A percentile compares a stretch with the other conserved stretches of the same genome.
These are phyloP conservation scores for Populus tremula DNA, from an alignment of 345 rosid genomes.

Conservation along the genomic window DNA sequence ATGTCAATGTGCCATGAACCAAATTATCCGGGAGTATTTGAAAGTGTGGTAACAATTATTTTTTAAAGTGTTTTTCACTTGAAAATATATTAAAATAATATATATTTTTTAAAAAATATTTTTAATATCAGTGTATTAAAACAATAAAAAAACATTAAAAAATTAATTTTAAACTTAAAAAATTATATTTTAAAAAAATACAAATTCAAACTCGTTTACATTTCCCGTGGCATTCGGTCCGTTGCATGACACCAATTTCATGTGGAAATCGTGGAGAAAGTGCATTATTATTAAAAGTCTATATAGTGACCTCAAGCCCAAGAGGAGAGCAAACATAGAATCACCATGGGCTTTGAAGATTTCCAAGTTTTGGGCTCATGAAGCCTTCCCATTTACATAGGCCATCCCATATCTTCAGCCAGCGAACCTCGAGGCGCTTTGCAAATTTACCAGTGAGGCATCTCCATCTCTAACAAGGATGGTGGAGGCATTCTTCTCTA, in stretches of 20 bases:
- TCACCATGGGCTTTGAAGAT: background rate
- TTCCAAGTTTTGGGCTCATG: background rate
- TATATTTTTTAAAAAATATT: too few relatives aligned
- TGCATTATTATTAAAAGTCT: background rate
- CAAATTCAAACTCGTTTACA: too few relatives aligned
- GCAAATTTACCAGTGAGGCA: background rate
- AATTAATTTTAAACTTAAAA: too few relatives aligned
- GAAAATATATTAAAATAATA: too few relatives aligned
- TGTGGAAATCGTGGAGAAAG: background rate
- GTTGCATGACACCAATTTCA: background rate
- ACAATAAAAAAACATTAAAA: too few relatives aligned
- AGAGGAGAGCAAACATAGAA: background rate
- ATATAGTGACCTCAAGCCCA: background rate
- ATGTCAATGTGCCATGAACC: background rate
- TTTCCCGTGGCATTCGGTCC: background rate
- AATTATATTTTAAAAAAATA: too few relatives aligned
- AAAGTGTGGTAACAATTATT: fast-evolving
- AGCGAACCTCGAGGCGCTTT: background rate
- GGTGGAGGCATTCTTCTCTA: conserved; percentile 24
- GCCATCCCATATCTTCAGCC: background rate
- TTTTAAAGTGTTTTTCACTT: too few relatives aligned
- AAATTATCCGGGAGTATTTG: too few relatives aligned
- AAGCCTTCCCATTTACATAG: background rate
- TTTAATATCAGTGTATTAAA: too few relatives aligned
- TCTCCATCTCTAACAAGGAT: background rate